Percentiles rank a stretch among this genome's conserved stretches.
Conservation (phyloP, 768 basidiomycete genomes). For the Lyophyllum decastes region DNA sequence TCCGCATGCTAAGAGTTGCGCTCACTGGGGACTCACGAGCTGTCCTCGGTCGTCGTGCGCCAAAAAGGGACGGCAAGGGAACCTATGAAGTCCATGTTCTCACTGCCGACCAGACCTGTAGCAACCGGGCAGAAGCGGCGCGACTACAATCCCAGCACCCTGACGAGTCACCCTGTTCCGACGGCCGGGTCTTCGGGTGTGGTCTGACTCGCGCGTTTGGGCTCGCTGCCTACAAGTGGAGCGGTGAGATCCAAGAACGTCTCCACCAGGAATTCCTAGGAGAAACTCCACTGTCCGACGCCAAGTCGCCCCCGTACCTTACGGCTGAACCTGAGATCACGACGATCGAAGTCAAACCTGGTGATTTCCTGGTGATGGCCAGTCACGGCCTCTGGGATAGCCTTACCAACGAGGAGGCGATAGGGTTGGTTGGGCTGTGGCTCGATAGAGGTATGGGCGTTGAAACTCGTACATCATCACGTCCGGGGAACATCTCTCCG, state of each 20-base stretch:
- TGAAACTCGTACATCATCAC: neutral
- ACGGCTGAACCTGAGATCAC: constrained; percentile 54
- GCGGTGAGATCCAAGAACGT: constrained; percentile 33
- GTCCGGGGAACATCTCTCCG: constrained; percentile 10
- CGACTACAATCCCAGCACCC: constrained; percentile 13
- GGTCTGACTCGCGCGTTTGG: constrained; percentile 43
- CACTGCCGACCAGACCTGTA: constrained; percentile 37
- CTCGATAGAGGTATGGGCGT: constrained; percentile 24
- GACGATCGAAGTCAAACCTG: constrained; percentile 39
- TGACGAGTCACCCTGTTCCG: neutral
- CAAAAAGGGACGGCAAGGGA: constrained; percentile 22
- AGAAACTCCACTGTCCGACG: constrained; percentile 25
- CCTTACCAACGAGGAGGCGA: constrained; percentile 54
- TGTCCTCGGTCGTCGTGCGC: constrained; percentile 35
- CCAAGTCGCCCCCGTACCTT: constrained; percentile 48
- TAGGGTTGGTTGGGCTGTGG: constrained; percentile 53
- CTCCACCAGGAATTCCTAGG: constrained; percentile 37
- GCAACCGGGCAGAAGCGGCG: constrained; percentile 31
- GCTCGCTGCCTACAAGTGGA: constrained; percentile 45
- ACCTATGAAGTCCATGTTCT: constrained; percentile 40
- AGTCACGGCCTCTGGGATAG: constrained; percentile 56
- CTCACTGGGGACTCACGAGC: constrained; percentile 44
- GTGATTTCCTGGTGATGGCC: constrained; percentile 56
- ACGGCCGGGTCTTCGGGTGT: constrained; percentile 10
- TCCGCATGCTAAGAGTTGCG: constrained; percentile 35